phyloP scores from a whole-genome alignment of 768 basidiomycete genomes.

The Panellus pusillus region DNA sequence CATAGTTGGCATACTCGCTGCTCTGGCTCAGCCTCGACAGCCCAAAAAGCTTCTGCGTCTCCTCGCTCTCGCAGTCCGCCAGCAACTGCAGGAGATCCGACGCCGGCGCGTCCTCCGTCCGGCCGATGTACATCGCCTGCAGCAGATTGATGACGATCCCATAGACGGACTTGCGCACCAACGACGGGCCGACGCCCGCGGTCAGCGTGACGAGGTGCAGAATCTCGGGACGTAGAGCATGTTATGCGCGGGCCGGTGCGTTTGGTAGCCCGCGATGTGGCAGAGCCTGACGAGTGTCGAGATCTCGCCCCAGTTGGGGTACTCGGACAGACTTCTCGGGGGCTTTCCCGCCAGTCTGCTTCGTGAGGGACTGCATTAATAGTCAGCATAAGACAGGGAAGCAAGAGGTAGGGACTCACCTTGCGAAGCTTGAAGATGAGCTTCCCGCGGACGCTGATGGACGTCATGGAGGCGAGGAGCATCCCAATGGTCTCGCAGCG shows the following conservation, averaged over 20 bases:
- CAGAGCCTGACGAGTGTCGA: conserved; percentile 77
- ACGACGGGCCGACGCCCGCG: conserved; percentile 68
- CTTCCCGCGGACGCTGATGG: conserved; percentile 75
- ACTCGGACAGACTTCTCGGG: conserved; percentile 64
- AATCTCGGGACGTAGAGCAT: conserved; percentile 82
- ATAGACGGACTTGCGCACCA: conserved; percentile 79
- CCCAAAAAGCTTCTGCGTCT: conserved; percentile 71
- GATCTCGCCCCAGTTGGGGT: conserved; percentile 79
- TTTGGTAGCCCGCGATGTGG: conserved; percentile 68
- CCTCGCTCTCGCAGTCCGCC: conserved; percentile 55
- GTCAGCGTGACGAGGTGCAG: conserved; percentile 79
- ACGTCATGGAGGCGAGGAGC: conserved; percentile 70
- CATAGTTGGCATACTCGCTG: conserved; percentile 66
- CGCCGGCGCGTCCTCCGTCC: conserved; percentile 58
- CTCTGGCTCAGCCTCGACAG: conserved; percentile 60
- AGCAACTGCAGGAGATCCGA: conserved; percentile 64
- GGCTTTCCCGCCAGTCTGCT: conserved; percentile 61
- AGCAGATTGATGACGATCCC: conserved; percentile 81
- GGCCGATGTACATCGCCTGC: conserved; percentile 67
- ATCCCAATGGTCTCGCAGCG: conserved; percentile 77
- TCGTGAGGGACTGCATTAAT: conserved; percentile 60
- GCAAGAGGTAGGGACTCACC: conserved; percentile 37
- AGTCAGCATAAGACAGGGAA: not conserved
- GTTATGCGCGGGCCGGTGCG: conserved; percentile 59
- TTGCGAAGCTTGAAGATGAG: conserved; percentile 79